Evolutionary conservation across 2,329 filamentous ascomycete genomes (phyloP).

Genomic region (Lachnellula cervina): DNA sequence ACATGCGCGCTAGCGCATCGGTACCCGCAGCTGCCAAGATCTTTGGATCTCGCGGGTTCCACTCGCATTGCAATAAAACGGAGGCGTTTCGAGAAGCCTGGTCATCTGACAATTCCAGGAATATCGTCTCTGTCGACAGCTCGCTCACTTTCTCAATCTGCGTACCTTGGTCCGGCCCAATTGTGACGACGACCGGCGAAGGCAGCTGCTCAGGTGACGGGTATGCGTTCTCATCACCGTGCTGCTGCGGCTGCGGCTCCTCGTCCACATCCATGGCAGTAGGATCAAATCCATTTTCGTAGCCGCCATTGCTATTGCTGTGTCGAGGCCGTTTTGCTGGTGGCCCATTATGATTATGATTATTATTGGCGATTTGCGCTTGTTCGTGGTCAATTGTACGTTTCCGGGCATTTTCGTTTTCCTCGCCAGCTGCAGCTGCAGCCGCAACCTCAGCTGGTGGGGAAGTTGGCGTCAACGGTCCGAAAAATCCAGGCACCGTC

Average conservation of each 20-base stretch:
- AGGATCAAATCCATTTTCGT: conserved; percentile 49
- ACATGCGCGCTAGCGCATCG: conserved; percentile 65
- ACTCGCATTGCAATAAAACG: conserved; percentile 64
- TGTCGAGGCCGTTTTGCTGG: conserved; percentile 53
- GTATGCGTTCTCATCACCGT: conserved; percentile 54
- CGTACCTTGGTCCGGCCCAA: conserved; percentile 59
- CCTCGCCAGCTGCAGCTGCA: conserved; percentile 16
- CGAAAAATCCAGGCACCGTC: conserved; percentile 29
- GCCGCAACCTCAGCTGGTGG: conserved; percentile 13
- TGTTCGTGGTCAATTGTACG: conserved; percentile 28
- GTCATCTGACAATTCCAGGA: conserved; percentile 47
- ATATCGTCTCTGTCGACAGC: conserved; percentile 54
- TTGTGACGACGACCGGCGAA: conserved; percentile 50
- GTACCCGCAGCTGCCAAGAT: conserved; percentile 64
- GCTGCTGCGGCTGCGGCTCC: conserved; percentile 39
- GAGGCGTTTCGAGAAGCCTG: conserved; percentile 43
- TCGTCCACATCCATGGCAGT: conserved; percentile 53
- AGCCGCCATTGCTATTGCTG: conserved; percentile 57
- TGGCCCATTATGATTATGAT: conserved; percentile 55
- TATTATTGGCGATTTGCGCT: conserved; percentile 44
- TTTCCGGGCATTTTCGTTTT: conserved; percentile 31
- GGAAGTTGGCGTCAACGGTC: conserved; percentile 27
- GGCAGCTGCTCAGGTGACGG: conserved; percentile 53
- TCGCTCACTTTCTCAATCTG: conserved; percentile 61
- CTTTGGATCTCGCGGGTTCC: conserved; percentile 60